Base-by-base conservation (phyloP, 2,329 filamentous ascomycete species). In the Cladophialophora exuberans region DNA sequence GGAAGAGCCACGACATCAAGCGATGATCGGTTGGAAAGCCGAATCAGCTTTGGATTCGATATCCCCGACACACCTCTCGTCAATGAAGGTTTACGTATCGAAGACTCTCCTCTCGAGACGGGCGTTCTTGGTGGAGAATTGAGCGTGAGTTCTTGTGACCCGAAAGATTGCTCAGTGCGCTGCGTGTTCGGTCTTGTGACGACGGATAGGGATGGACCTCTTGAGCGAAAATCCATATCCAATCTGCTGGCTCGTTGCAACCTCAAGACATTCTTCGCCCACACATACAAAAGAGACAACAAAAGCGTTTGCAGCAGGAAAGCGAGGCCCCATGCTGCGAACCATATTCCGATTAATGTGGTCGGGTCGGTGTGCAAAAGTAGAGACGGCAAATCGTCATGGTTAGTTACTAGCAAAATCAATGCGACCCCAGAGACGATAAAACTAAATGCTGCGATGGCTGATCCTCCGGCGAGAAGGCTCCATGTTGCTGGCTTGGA, bases 111-210 rank as follows among this genome's bases (percentile, higher is more conserved):
- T 9, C 45, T 49, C 4, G 62, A 58, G 13, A 57, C 49, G 10
- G 64, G 62, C 25, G 64, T 65, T 26, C 57, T 47, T 52, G 64
- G 62, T 35, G 62, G 57, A 18, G 64, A 64, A 28, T 53, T 46
- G 4, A 66, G 42, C 1, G 64, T 66, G 6, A 52, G 35, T 18
- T 60, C 62, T 51, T 62, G 58, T 6, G 64, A 66, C 18, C 44
- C 52, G 38, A 64, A 62, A 9, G 64, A 62, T 38, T 22, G 51
- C 22, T 53, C 25, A 2, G 56, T 60, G 20, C 38, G 50, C 20
- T 49, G 57, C 30, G 48, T 62, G 25, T 39, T 53, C 28, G 54
- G 41, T 42, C 50, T 57, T 15, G 38, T 28, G 6, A 35, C 30
- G n/a, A 45, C 39, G 15, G 43, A 41, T 33, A 53, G 36, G 7